Evolutionary conservation across 371 early-diverging fungal genomes (phyloP).

Genomic region (Apophysomyces ossiformis): DNA sequence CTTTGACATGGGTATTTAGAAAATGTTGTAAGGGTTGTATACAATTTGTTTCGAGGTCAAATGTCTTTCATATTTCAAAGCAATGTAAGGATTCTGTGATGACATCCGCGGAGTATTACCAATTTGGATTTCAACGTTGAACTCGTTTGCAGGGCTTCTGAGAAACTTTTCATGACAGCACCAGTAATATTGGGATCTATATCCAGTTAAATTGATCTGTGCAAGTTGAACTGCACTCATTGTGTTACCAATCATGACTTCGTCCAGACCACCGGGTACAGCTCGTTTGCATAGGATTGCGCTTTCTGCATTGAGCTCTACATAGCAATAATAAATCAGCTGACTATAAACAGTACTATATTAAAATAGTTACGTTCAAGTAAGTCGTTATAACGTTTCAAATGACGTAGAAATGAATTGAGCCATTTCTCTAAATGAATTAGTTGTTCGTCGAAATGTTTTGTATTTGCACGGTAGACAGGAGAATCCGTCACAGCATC

Average conservation of each 20-base stretch:
- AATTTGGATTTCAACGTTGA: slow-evolving; percentile 62
- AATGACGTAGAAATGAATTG: slow-evolving; percentile 48
- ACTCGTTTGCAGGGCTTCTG: slow-evolving; percentile 60
- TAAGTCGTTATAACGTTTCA: slow-evolving; percentile 52
- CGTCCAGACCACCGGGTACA: slow-evolving; percentile 33
- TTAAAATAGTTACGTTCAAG: slow-evolving; percentile 43
- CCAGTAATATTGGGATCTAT: slow-evolving; percentile 52
- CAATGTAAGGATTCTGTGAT: slow-evolving; percentile 17
- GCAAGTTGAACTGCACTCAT: not conserved
- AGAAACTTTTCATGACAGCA: slow-evolving; percentile 51
- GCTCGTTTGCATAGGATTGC: slow-evolving; percentile 29
- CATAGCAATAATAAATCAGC: not conserved
- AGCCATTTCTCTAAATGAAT: slow-evolving; percentile 71
- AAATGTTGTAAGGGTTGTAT: slow-evolving; percentile 61
- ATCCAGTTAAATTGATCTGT: slow-evolving; percentile 51
- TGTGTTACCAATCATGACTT: slow-evolving; percentile 46
- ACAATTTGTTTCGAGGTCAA: slow-evolving; percentile 58
- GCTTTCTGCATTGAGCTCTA: slow-evolving; percentile 31
- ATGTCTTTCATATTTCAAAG: slow-evolving; percentile 47
- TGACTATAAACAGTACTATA: not conserved
- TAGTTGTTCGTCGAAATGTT: slow-evolving; percentile 72
- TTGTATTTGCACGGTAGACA: slow-evolving; percentile 63
- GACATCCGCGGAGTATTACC: slow-evolving; percentile 29
- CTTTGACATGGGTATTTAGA: slow-evolving; percentile 57
- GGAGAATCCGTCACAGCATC: slow-evolving; percentile 76